Base-by-base conservation (phyloP, 148 eudicot genomes). In the Euryodendron excelsum region DNA sequence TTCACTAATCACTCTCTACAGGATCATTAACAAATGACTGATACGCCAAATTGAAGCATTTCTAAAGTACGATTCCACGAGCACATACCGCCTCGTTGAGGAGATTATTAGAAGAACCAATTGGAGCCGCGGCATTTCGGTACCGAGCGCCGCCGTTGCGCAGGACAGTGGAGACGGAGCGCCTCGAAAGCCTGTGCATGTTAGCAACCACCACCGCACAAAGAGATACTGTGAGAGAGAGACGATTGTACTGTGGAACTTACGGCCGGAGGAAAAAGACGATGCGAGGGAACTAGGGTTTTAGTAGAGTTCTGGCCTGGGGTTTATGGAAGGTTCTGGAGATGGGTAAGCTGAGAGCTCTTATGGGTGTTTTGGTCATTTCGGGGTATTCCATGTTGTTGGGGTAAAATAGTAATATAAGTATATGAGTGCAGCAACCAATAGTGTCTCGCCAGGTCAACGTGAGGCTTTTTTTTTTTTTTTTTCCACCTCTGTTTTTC, bases 111-210 rank as follows among this genome's bases (percentile, higher is more conserved):
- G 82, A 23, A 18, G 87, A 78, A 62, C 87, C 55, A 18, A 88
- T 21, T 27, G 92, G 73, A 0, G 88, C 85, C 21, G 89, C 80
- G 5, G 84, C 81, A 75, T 77, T 81, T 23, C 90, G 85, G 85
- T 81, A 79, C 53, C 84, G 85, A 0, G 75, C 74, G 78, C 81
- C 83, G 9, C 88, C 86, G 79, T 72, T 77, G 79, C 87, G 90
- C 9, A 92, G 88, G 62, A 91, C 27, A 1, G 88, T 58, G 25
- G 89, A 82, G 64, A 92, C 85, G 47, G 97, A 88, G 62, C 92
- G 88, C 64, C 88, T 83, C 23, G 93, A 84, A 10, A 92, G 76
- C 77, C 88, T 87, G 77, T 92, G 89, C 97, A 94, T 94, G 61
- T 56, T 81, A 14, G 69, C 65, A 27, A 36, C 1, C 9, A 53